A percentile compares a stretch with the other conserved stretches of the same genome.
phyloP scores from a whole-genome alignment of 2,329 filamentous ascomycete species.

The Lachnellula subtilissima region DNA sequence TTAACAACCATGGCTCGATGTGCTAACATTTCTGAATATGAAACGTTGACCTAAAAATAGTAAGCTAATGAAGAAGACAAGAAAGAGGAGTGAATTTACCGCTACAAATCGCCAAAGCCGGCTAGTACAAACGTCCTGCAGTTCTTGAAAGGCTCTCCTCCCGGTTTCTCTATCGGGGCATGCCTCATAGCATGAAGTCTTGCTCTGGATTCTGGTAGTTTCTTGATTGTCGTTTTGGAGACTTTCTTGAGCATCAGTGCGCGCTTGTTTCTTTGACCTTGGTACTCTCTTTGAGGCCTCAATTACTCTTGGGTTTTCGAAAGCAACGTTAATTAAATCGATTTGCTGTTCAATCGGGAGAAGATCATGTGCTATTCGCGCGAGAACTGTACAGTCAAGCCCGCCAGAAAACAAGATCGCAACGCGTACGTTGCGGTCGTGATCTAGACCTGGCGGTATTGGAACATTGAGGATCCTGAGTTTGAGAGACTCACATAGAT shows the following conservation, averaged over 20 bases:
- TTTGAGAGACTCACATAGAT: slow-evolving; percentile 57
- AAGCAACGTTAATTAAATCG: slow-evolving; percentile 92
- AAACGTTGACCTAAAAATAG: slow-evolving; percentile 63
- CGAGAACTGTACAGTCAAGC: slow-evolving; percentile 85
- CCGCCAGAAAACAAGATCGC: slow-evolving; percentile 92
- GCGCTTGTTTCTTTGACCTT: slow-evolving; percentile 26
- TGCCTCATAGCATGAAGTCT: slow-evolving; percentile 58
- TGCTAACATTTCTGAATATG: slow-evolving; percentile 66
- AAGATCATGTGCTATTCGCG: slow-evolving; percentile 72
- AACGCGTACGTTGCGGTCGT: slow-evolving; percentile 46
- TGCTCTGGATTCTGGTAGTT: background rate
- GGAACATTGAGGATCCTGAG: slow-evolving; percentile 64
- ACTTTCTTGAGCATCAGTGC: background rate
- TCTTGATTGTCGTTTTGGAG: background rate
- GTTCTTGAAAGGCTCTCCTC: slow-evolving; percentile 71
- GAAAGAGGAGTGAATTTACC: slow-evolving; percentile 37
- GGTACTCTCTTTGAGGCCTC: slow-evolving; percentile 44
- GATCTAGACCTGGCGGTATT: slow-evolving; percentile 40
- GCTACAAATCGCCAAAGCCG: slow-evolving; percentile 80
- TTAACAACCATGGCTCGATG: slow-evolving; percentile 67
- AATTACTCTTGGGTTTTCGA: slow-evolving; percentile 81
- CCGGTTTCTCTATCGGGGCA: slow-evolving; percentile 91
- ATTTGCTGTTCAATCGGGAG: slow-evolving; percentile 64
- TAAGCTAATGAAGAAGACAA: slow-evolving; percentile 12
- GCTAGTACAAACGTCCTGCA: slow-evolving; percentile 61